Evolutionary conservation across 2,329 filamentous ascomycete genomes (phyloP), one percentile per base, ranked within the genome.

Genomic region (Aureobasidium leucospermi): DNA sequence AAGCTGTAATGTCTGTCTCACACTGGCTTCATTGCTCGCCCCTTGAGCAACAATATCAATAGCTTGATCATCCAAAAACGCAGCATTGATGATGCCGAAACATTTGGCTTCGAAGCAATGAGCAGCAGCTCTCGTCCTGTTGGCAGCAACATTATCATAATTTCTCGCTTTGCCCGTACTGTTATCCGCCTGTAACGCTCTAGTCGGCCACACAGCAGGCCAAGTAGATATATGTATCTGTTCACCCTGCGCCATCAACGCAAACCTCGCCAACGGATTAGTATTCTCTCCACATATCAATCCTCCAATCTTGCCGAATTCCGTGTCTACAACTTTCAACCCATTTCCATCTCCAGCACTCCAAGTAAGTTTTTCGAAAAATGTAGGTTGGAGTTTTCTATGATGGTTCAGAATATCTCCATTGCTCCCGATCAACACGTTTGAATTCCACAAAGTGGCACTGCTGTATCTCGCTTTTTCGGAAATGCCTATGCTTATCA

Each of bases 91-190:
- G 1, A 83, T 74, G 0, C 80, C 81, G 48, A 83, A 84, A 45
- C 76, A 79, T 63, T 84, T 84, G 0, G 78, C 80, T 59, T 83
- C 81, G 62, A 84, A 83, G 62, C 80, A 83, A 65, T 83, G 80
- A 0, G 79, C 79, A 0, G 79, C 79, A 2, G 78, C 76, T 2
- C 81, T 70, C 0, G 71, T 79, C n/a, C 74, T 70, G 62, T 84
- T 83, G 0, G 80, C 80, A 0, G 76, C 71, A 1, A 82, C 69
- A 61, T 83, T 82, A 62, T 83, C 78, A 62, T 82, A 83, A 45
- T 81, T 78, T 59, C 64, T 68, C 6, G 61, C 63, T 16, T 34
- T 52, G 5, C 34, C 48, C 19, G 43, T 10, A 1, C 13, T 5
- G 3, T n/a, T 10, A 34, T 32, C 28, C 19, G 55, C n/a, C 6